Evolutionary conservation across 2,329 filamentous ascomycete species (phyloP).

Genomic region (Sclerotinia trifoliorum): DNA sequence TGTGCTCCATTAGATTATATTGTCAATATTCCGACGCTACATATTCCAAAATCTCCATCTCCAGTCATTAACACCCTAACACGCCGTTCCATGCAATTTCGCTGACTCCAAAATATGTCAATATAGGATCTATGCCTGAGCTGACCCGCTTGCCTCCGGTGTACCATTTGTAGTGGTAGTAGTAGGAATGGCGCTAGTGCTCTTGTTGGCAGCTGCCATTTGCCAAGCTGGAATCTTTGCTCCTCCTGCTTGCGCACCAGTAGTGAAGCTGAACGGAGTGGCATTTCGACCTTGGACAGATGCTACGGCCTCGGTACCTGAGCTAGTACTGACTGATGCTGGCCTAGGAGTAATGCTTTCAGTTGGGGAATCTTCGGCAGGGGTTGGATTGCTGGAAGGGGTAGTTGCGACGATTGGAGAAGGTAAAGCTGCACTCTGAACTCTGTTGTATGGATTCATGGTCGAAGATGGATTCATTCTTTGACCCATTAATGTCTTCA

Average conservation of each 20-base stretch:
- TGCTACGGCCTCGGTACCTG: constrained; percentile 37
- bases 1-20: constrained; percentile 8
- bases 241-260: constrained; percentile 51
- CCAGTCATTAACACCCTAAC: constrained; percentile 14
- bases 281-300: constrained; percentile 43
- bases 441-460: constrained; percentile 35
- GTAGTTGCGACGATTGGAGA: constrained; percentile 23
- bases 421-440: constrained; percentile 25
- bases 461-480: constrained; percentile 50
- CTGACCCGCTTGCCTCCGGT: constrained; percentile 29
- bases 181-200: constrained; percentile 28
- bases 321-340: constrained; percentile 39
- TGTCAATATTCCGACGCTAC: background rate
- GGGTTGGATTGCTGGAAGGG: constrained; percentile 21
- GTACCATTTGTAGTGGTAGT: constrained; percentile 28
- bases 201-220: constrained; percentile 64
- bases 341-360: constrained; percentile 36
- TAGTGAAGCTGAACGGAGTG: constrained; percentile 52
- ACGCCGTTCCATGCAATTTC: constrained; percentile 23
- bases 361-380: constrained; percentile 27
- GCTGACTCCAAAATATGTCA: background rate
- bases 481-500: constrained; percentile 80
- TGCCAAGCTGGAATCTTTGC: constrained; percentile 80
- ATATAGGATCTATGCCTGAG: constrained; percentile 19
- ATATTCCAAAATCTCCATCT: background rate